Evolutionary conservation across 768 basidiomycete genomes (phyloP), one percentile per base, ranked within the genome.

Genomic region (Mrakia gelida): DNA sequence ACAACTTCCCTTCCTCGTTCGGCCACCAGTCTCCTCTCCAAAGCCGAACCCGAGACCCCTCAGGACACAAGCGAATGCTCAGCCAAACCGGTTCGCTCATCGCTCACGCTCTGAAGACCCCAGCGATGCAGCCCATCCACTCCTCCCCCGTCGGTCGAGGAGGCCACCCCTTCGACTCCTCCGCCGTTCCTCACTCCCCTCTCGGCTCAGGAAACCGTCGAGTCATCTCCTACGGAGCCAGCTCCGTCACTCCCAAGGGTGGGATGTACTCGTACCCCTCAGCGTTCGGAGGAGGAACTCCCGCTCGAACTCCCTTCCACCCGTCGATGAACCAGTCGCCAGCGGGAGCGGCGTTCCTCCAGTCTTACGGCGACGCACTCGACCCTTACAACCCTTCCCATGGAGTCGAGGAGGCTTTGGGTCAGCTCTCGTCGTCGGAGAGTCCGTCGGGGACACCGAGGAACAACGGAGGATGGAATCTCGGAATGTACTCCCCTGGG

Each of bases 81-180:
- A 65, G 41, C 16, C 72, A 73, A 32, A 74, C 77, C 5, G 77
- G 77, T 28, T 73, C 73, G 41, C 65, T 78, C 38, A 61, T 78
- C 52, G 43, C 72, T 30, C 77, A 78, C 43, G 77, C 77, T 16
- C 62, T 78, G 43, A 78, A 70, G 65, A 78, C 77, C 28, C 77
- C 77, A 5, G 71, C 43, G 2, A 78, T 78, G 77, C 77, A 78
- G 45, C 77, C 77, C 18, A 78, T 78, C 65, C 23, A 52, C 2
- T 73, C 77, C 28, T 70, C 73, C 26, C 77, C 77, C 18, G 45
- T 18, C 65, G 45, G 30, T 16, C 15, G 59, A 23, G 34, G 70
- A 10, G 43, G n/a, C 3, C 49, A 72, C 65, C 54, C 34, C 38
- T 43, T 43, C 11, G 71, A 71, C 62, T 49, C 54, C 71, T 26